Evolutionary conservation across 352 stramenopile species (phyloP).

Genomic region (Poterioochromonas sp.): DNA sequence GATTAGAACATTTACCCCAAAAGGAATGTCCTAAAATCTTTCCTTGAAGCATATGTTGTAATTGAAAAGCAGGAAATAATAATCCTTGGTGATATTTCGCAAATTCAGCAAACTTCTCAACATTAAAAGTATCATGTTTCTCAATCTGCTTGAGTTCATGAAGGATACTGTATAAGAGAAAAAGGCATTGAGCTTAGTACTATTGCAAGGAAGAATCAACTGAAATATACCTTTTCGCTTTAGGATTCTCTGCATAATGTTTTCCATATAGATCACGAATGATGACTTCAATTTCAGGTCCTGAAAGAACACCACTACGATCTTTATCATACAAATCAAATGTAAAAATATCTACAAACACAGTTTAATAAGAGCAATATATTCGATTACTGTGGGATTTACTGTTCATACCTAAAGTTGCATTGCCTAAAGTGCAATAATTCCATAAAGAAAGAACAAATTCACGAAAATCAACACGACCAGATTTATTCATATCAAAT

Average conservation of each 20-base stretch:
- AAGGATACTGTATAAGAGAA: background rate
- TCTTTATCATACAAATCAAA: slow-evolving; percentile 45
- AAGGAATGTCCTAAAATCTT: slow-evolving; percentile 40
- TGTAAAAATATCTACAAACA: slow-evolving; percentile 36
- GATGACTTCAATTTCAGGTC: slow-evolving; percentile 40
- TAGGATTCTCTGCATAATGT: slow-evolving; percentile 39
- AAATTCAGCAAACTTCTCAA: slow-evolving; percentile 41
- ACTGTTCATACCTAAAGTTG: slow-evolving; percentile 8
- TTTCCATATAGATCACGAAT: slow-evolving; percentile 41
- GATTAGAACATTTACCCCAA: slow-evolving; percentile 37
- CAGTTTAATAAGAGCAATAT: background rate
- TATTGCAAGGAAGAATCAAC: slow-evolving; percentile 4
- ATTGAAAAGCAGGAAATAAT: slow-evolving; percentile 41
- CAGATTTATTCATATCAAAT: slow-evolving; percentile 44
- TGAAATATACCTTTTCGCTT: slow-evolving; percentile 35
- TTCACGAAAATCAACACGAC: slow-evolving; percentile 45
- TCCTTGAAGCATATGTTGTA: slow-evolving; percentile 38
- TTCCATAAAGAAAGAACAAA: slow-evolving; percentile 47
- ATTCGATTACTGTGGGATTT: slow-evolving; percentile 2
- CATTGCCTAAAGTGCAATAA: slow-evolving; percentile 28
- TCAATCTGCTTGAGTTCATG: slow-evolving; percentile 6
- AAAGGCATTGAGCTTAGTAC: no score
- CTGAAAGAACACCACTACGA: slow-evolving; percentile 39
- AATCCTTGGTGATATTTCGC: slow-evolving; percentile 38
- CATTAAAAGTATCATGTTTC: slow-evolving; percentile 29